phyloP scores from a whole-genome alignment of 805 yeast species.

The Wickerhamomyces pijperi region DNA sequence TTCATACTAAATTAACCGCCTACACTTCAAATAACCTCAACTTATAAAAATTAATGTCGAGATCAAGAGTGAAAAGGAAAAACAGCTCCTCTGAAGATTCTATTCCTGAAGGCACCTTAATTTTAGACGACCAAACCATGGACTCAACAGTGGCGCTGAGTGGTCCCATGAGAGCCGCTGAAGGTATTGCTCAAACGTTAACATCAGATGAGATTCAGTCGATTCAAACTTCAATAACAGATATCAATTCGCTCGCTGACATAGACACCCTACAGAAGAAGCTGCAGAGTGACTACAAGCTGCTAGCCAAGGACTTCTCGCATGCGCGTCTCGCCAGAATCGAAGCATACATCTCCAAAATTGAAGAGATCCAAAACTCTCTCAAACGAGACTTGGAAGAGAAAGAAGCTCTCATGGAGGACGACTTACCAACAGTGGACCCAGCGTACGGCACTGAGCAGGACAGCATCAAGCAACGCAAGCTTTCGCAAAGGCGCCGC shows the following conservation, averaged over 20 bases:
- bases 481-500: slow-evolving; percentile 1
- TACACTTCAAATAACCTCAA: background rate
- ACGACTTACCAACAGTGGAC: slow-evolving; percentile 9
- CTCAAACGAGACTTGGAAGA: slow-evolving; percentile 12
- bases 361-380: slow-evolving; percentile 20
- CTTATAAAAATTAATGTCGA: background rate
- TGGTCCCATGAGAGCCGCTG: too few species aligned
- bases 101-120: too few species aligned
- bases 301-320: slow-evolving; percentile 20
- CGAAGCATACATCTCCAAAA: slow-evolving; percentile 21
- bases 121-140: too few species aligned
- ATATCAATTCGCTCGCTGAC: slow-evolving; percentile 3
- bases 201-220: background rate
- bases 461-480: background rate
- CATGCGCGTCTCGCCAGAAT: slow-evolving; percentile 20
- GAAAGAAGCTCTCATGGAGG: slow-evolving; percentile 11
- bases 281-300: slow-evolving; percentile 22
- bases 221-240: background rate
- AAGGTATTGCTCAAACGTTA: background rate
- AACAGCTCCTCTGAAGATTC: background rate
- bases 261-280: slow-evolving; percentile 14
- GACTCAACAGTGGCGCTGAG: too few species aligned
- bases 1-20: background rate
- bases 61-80: background rate
- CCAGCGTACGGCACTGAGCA: slow-evolving; percentile 7